Base-by-base conservation (phyloP, 805 yeast genomes). In the Yueomyces sinensis region DNA sequence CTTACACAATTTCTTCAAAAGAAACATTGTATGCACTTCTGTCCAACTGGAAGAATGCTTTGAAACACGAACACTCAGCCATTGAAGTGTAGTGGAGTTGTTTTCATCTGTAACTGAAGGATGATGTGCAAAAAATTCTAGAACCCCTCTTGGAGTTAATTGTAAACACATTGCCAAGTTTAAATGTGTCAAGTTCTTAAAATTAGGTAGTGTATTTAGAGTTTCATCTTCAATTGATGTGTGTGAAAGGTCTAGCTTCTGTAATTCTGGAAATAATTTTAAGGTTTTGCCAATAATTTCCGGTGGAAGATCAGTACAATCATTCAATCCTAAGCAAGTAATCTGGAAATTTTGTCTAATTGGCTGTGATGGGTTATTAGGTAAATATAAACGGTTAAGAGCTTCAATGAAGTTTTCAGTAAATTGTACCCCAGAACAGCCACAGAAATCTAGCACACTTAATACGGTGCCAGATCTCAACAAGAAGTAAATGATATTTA, bases 371-470 rank as follows among this genome's bases (percentile, higher is more conserved):
- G 16, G 13, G 16, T 20, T 25, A 17, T 34, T 36, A 45, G 41
- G 37, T 45, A 33, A 40, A 33, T 52, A 52, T 33, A 55, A 38
- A 23, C 37, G 44, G 2, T 46, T 43, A n/a, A 54, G 41, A 6
- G 58, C 58, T 6, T 34, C 47, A 14, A 65, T 60, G 46, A 83
- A 77, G 17, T 81, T 76, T 13, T 62, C 46, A 11, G 74, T 72
- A 50, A 84, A 82, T 22, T 50, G 59, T 27, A 62, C 63, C 31
- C 82, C 79, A 5, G 83, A 72, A 27, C 93, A 82, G 6, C 95
- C 96, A 56, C 95, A 86, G 42, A 86, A 83, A 56, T 86, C 96
- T 11, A 86, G 58, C 1, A 82, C 72, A 54, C 77, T 71, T 33
- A 87, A 61, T 6, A 47, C 48, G n/a, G 47, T 52, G 1, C 58